Percentiles rank a stretch among this genome's conserved stretches.
Evolutionary conservation across 2,329 filamentous ascomycete genomes (phyloP).

Genomic region (Penicillium sp.): DNA sequence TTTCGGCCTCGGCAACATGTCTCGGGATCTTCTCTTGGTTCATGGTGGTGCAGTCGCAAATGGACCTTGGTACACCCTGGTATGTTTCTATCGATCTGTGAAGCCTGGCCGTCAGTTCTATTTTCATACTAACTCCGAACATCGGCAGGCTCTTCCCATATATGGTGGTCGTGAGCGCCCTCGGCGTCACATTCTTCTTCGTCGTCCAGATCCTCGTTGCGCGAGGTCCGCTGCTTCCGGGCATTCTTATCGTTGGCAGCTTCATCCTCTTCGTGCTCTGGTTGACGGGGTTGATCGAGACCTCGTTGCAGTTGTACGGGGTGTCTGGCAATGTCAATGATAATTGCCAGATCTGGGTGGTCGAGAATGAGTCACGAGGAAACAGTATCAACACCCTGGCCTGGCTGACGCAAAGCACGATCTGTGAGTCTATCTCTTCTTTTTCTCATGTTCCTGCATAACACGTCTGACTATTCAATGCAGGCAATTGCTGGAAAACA

Average conservation of each 20-base stretch:
- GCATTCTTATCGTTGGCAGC: constrained; percentile 60
- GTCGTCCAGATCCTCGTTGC: constrained; percentile 59
- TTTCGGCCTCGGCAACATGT: constrained; percentile 59
- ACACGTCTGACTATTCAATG: constrained; percentile 12
- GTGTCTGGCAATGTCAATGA: constrained; percentile 58
- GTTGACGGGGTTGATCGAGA: constrained; percentile 64
- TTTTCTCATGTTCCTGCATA: too few species aligned
- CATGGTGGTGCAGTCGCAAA: constrained; percentile 58
- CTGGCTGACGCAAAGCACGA: constrained; percentile 64
- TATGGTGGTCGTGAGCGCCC: constrained; percentile 59
- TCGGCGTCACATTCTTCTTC: constrained; percentile 61
- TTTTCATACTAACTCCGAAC: constrained; percentile 2
- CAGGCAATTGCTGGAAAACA: constrained; percentile 64
- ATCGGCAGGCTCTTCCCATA: constrained; percentile 63
- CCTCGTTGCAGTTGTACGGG: constrained; percentile 63
- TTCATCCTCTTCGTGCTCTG: constrained; percentile 65
- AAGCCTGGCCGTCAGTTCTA: background rate
- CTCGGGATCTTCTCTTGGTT: constrained; percentile 64
- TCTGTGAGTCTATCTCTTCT: constrained; percentile 51
- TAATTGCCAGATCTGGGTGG: constrained; percentile 61
- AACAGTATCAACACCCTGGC: constrained; percentile 59
- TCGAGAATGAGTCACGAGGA: constrained; percentile 48
- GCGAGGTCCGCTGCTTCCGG: constrained; percentile 59
- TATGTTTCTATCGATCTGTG: constrained; percentile 36
- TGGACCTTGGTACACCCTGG: constrained; percentile 62